Conservation (phyloP, 1,284 basidiomycete species). For the Cutaneotrichosporon spelunceum region DNA sequence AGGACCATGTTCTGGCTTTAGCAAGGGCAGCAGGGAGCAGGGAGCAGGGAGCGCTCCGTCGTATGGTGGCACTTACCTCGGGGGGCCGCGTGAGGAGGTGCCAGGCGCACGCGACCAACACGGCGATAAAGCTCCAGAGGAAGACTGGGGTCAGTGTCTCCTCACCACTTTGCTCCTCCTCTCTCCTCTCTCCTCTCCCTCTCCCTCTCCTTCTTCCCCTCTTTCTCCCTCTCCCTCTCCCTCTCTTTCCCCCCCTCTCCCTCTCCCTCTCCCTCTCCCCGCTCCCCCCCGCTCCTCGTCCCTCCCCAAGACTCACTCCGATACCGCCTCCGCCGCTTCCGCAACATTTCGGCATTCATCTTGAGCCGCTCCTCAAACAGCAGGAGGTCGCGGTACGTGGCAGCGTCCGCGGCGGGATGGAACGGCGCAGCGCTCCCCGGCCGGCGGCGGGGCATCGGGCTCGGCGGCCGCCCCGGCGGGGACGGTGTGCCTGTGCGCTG, state of each 20-base stretch:
- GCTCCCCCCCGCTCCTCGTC: not conserved
- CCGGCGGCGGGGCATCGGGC: slow-evolving; percentile 1
- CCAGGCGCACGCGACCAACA: slow-evolving; percentile 33
- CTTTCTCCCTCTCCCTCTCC: not conserved
- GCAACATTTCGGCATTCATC: slow-evolving; percentile 78
- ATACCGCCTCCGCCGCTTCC: slow-evolving; percentile 78
- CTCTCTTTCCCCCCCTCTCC: not conserved
- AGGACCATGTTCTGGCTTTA: slow-evolving; percentile 27
- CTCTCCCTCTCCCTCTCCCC: not conserved
- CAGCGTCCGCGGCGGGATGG: slow-evolving; percentile 64
- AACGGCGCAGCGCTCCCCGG: slow-evolving; percentile 46
- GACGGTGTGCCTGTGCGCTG: not conserved
- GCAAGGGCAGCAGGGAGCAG: not conserved
- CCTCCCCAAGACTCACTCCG: slow-evolving; percentile 62
- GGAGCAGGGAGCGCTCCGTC: no score
- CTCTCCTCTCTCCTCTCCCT: not conserved
- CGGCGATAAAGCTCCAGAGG: slow-evolving; percentile 39
- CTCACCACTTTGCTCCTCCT: not conserved
- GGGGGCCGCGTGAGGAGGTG: slow-evolving; percentile 35
- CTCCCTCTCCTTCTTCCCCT: not conserved
- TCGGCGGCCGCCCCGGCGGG: not conserved
- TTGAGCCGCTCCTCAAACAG: slow-evolving; percentile 95
- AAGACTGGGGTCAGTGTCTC: slow-evolving; percentile 34
- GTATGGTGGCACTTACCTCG: slow-evolving; percentile 25
- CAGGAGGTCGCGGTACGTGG: slow-evolving; percentile 82